A percentile compares a stretch with the other conserved stretches of the same genome.
These are phyloP conservation scores for Colletotrichum sp. DNA, from an alignment of 2,329 filamentous ascomycete species.

Conservation along the genomic window DNA sequence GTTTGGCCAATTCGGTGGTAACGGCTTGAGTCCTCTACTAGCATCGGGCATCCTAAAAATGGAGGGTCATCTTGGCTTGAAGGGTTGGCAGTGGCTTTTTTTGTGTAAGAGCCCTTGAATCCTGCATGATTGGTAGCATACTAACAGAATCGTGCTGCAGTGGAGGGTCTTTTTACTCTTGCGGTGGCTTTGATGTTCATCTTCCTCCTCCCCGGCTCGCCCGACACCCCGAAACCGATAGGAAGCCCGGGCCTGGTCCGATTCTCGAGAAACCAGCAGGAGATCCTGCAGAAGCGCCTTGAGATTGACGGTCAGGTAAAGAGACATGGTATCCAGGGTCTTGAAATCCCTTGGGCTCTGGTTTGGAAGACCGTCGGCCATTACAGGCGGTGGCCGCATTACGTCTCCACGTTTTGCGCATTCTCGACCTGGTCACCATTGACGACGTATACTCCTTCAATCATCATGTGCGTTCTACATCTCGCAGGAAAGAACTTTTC, in stretches of 20 bases:
- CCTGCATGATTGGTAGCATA: not conserved
- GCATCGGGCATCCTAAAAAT: constrained; percentile 53
- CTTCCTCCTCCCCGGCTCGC: constrained; percentile 47
- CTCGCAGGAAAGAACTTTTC: not conserved
- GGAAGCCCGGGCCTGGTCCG: constrained; percentile 40
- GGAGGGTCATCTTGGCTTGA: constrained; percentile 41
- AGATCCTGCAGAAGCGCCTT: constrained; percentile 37
- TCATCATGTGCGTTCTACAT: constrained; percentile 37
- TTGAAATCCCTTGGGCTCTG: constrained; percentile 39
- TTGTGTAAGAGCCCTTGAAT: constrained; percentile 36
- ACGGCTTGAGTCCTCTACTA: constrained; percentile 52
- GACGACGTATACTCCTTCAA: constrained; percentile 55
- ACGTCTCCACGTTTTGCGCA: constrained; percentile 52
- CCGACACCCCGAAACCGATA: constrained; percentile 42
- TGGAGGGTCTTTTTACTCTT: constrained; percentile 50
- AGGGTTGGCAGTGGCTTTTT: constrained; percentile 58
- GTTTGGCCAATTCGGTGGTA: constrained; percentile 58
- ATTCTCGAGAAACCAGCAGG: constrained; percentile 37
- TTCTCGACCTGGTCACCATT: constrained; percentile 58
- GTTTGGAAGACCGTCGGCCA: constrained; percentile 50
- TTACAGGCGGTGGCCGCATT: constrained; percentile 52
- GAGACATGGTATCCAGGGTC: constrained; percentile 36
- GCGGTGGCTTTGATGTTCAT: constrained; percentile 41
- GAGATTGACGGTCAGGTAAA: constrained; percentile 33
- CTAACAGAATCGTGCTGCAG: constrained; percentile 25